A percentile compares a stretch with the other conserved stretches of the same genome.
phyloP scores from a whole-genome alignment of 768 basidiomycete species.

The Lentinula sp. region DNA sequence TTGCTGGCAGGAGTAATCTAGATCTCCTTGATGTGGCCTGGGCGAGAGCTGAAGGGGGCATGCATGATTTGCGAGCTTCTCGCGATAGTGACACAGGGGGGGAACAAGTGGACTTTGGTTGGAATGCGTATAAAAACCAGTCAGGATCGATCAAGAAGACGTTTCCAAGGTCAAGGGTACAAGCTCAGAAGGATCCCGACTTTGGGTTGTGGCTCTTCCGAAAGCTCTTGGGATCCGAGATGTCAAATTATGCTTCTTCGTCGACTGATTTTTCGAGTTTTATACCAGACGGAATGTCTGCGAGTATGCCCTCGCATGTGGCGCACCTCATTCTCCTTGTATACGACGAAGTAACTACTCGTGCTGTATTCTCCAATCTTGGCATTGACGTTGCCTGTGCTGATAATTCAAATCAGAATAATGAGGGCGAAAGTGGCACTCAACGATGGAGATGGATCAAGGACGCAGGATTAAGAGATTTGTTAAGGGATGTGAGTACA shows the following conservation, averaged over 20 bases:
- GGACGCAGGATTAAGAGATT: background rate
- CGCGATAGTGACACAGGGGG: background rate
- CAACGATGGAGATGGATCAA: background rate
- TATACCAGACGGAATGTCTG: background rate
- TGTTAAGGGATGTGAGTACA: background rate
- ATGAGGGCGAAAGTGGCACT: background rate
- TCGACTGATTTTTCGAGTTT: background rate
- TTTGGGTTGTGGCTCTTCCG: background rate
- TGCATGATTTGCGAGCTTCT: background rate
- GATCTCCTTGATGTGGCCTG: background rate
- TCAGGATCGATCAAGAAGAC: background rate
- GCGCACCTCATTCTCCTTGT: background rate
- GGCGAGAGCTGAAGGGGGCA: background rate
- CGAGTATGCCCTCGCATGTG: background rate
- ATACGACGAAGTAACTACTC: background rate
- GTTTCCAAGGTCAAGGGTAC: background rate
- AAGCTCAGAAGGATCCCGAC: background rate
- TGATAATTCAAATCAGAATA: background rate
- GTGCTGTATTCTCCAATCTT: background rate
- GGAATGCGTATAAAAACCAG: background rate
- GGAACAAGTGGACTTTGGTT: background rate
- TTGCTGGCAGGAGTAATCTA: background rate
- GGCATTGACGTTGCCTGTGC: background rate
- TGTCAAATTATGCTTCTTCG: background rate
- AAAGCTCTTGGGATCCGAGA: background rate